These are phyloP conservation scores for Russula sp. DNA, from an alignment of 768 basidiomycete genomes.

Conservation along the genomic window DNA sequence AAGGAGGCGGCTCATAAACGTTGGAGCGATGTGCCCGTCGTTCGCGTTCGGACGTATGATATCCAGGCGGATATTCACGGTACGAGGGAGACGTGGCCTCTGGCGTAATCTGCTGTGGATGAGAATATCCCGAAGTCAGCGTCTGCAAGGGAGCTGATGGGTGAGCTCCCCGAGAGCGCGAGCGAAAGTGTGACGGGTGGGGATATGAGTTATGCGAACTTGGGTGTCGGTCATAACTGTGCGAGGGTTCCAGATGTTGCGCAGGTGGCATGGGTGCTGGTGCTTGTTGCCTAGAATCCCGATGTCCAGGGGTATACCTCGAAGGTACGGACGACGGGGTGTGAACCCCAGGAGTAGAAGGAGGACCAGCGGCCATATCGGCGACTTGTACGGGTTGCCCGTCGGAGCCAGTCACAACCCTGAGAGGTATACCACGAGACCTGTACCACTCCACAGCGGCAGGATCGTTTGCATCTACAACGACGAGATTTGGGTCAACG, in stretches of 20 bases:
- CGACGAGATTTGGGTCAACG: background rate
- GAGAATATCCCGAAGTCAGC: constrained; percentile 16
- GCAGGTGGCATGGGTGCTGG: constrained; percentile 26
- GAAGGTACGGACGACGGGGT: constrained; percentile 4
- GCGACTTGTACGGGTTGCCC: constrained; percentile 42
- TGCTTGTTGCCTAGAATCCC: constrained; percentile 24
- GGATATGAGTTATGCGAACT: constrained; percentile 11
- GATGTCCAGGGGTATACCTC: constrained; percentile 26
- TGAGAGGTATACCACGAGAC: constrained; percentile 41
- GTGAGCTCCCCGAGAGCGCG: constrained; percentile 15
- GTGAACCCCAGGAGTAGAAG: constrained; percentile 16
- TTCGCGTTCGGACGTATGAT: constrained; percentile 12
- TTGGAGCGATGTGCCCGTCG: constrained; percentile 12
- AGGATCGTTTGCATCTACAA: constrained; percentile 39
- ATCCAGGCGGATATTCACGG: constrained; percentile 11
- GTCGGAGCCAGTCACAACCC: constrained; percentile 41
- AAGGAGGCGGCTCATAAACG: background rate
- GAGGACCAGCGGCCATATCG: constrained; percentile 34
- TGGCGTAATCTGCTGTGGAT: constrained; percentile 16
- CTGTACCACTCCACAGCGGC: constrained; percentile 40
- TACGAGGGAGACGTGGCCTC: constrained; percentile 21
- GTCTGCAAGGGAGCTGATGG: constrained; percentile 16
- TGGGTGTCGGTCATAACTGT: constrained; percentile 11
- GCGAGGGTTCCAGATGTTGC: constrained; percentile 14
- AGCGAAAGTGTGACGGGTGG: constrained; percentile 10